Base-by-base conservation (phyloP, 805 yeast genomes). In the Candida sonorensis region DNA sequence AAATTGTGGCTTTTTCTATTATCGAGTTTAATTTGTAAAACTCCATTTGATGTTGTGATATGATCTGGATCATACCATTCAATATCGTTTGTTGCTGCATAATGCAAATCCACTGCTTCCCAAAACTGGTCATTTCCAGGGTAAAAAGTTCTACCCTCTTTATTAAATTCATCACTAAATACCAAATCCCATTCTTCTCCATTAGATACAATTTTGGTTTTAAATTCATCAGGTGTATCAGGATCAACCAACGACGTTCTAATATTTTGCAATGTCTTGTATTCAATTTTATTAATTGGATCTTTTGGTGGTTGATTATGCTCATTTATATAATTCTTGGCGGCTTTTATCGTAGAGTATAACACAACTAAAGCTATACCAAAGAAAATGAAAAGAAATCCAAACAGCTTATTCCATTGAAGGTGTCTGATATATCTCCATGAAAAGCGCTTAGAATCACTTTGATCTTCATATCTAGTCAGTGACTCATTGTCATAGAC, bases 61-160 rank as follows among this genome's bases (percentile, higher is more conserved):
- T 92, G 92, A 51, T 83, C 92, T 2, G 95, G 94, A 35, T 72
- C 75, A 54, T 84, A 84, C 94, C 94, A 84, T 61, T 85, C 94
- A 53, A 82, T 64, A 60, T 85, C 94, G 29, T 69, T 58, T 3
- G 94, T 85, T 17, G 92, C 90, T 31, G 67, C 82, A 55, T 84
- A 85, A 53, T 82, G 74, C 23, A 85, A 46, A 55, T 83, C 82
- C 5, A 74, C 78, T 4, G 81, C 92, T 21, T 77, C 68, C 77
- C 85, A 85, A 50, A 79, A 82, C 53, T 81, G 94, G 52, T 84
- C 94, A 48, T 83, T 92, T 17, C 82, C 85, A 4, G 70, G 75
- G 55, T 81, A 83, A 49, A 84, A 84, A 2, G 88, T 76, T 47
- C 95, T 67, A 5, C 92, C 94, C 36, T 77, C 86, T 17, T 72